Conservation (phyloP, 2,329 filamentous ascomycete genomes). For the Aspergillus neotritici region DNA sequence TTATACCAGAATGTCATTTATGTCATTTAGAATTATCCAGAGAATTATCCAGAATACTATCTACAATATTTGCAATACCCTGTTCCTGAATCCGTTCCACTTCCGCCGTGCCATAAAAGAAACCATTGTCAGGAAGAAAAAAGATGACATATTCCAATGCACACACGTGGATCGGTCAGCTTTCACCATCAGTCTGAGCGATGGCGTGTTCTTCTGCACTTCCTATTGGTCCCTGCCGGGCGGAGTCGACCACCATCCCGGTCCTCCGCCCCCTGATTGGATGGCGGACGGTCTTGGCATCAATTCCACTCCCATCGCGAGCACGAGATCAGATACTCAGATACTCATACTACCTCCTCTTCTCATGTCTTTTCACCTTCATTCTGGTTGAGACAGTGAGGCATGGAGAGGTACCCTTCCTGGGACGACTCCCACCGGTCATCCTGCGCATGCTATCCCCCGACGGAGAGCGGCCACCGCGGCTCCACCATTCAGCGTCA, state of each 20-base stretch:
- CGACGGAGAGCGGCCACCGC: slow-evolving; percentile 4
- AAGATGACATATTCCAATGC: slow-evolving; percentile 1
- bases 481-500: slow-evolving; percentile 24
- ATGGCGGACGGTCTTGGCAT: no score
- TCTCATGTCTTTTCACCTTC: no score
- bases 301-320: no score
- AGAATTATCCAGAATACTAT: no score
- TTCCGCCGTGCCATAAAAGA: slow-evolving; percentile 4
- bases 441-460: not conserved
- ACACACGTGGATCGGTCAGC: slow-evolving; percentile 13
- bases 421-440: no score
- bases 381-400: no score
- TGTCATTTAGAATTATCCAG: no score
- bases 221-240: slow-evolving; percentile 21
- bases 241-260: not conserved
- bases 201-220: slow-evolving; percentile 27
- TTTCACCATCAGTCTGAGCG: slow-evolving; percentile 28
- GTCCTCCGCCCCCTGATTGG: not conserved
- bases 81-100: slow-evolving; percentile 6
- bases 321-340: no score
- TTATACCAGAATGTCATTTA: no score
- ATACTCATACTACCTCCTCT: no score
- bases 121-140: not conserved
- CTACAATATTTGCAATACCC: no score
- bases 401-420: no score